Conservation (phyloP, 352 stramenopile species). For the Albugo laibachii region DNA sequence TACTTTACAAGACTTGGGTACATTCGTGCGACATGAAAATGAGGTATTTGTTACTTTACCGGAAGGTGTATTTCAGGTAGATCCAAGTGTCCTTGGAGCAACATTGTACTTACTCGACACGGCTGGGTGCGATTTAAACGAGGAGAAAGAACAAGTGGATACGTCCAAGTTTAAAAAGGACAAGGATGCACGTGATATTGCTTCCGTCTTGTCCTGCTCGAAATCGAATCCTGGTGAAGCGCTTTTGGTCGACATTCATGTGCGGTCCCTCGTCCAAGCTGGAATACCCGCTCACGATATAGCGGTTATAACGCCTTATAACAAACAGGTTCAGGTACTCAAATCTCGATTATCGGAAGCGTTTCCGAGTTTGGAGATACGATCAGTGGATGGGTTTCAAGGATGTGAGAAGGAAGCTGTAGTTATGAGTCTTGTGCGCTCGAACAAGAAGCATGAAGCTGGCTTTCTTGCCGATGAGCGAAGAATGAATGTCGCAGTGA, state of each 20-base stretch:
- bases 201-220: constrained; percentile 7
- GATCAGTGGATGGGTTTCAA: constrained; percentile 94
- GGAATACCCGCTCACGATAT: constrained; percentile 83
- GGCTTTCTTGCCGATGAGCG: constrained; percentile 93
- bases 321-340: constrained; percentile 91
- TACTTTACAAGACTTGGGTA: constrained; percentile 59
- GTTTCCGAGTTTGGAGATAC: constrained; percentile 67
- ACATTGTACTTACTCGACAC: constrained; percentile 89
- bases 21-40: constrained; percentile 13
- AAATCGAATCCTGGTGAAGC: constrained; percentile 74
- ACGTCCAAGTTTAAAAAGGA: constrained; percentile 13
- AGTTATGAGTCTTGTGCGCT: constrained; percentile 95
- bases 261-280: constrained; percentile 57
- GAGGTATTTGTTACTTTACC: no score
- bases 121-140: constrained; percentile 81
- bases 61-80: no score
- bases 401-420: constrained; percentile 96
- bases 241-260: constrained; percentile 55
- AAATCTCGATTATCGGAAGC: constrained; percentile 57
- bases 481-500: constrained; percentile 97
- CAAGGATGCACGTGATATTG: background rate
- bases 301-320: constrained; percentile 97
- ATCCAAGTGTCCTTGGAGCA: constrained; percentile 7
- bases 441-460: constrained; percentile 73
- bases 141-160: constrained; percentile 27